These are phyloP conservation scores for Rhododendron griersonianum DNA, from an alignment of 148 eudicot species.

Conservation along the genomic window DNA sequence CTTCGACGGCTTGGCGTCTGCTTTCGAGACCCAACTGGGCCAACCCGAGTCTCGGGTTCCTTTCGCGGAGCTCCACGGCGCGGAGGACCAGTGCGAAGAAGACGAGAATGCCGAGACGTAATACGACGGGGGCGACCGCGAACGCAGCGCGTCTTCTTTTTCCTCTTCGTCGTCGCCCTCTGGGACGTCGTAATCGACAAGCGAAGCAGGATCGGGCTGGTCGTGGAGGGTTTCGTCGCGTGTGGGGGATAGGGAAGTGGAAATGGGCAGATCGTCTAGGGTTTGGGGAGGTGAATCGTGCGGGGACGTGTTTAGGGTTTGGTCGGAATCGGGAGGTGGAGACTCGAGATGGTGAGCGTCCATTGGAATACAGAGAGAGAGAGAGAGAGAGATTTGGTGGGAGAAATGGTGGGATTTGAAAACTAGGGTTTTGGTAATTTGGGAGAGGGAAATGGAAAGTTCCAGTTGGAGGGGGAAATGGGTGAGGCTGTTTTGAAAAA, in stretches of 20 bases:
- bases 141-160: not conserved
- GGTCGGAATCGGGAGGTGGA: slow-evolving; percentile 9
- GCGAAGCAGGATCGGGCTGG: not conserved
- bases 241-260: not conserved
- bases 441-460: slow-evolving; percentile 12
- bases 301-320: not conserved
- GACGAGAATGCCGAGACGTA: not conserved
- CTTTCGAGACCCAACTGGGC: not conserved
- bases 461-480: not conserved
- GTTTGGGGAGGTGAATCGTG: slow-evolving; percentile 10
- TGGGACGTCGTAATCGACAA: not conserved
- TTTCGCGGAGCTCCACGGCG: not conserved
- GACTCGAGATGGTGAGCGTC: not conserved
- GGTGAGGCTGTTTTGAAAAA: slow-evolving; percentile 7
- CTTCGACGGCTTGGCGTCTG: not conserved
- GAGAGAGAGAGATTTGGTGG: not conserved
- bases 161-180: not conserved
- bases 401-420: not conserved
- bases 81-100: slow-evolving; percentile 1
- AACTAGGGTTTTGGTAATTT: not conserved
- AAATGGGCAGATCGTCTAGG: slow-evolving; percentile 3
- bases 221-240: slow-evolving; percentile 9
- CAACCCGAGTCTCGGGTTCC: not conserved
- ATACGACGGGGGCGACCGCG: not conserved
- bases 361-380: not conserved